Evolutionary conservation across 2,329 filamentous ascomycete species (phyloP), one percentile per base, ranked within the genome.

Genomic region (Phaeosphaeria sp.): DNA sequence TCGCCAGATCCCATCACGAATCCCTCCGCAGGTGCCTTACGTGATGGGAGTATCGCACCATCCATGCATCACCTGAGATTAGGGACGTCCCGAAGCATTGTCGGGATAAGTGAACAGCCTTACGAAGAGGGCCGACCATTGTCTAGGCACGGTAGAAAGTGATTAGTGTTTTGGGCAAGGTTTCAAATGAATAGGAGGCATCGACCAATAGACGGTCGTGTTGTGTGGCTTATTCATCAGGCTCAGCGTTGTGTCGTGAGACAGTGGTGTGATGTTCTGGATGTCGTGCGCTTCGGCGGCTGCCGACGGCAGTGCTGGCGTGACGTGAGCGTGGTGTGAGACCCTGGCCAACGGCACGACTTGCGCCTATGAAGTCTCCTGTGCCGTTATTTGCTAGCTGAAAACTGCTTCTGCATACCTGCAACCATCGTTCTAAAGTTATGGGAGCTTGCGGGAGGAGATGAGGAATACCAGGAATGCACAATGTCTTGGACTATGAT

Each of bases 231-330:
- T 27, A 15, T 41, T 44, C 30, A 41, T 44, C 55, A n/a, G 17
- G 42, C 42, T 46, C 50, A 46, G 50, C 27, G 21, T 39, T 53
- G 50, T 18, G 54, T 68, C 57, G 62, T 17, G 56, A 63, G 67
- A 71, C 23, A 51, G 64, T 72, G 69, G 68, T 67, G 68, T 71
- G 68, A 71, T 60, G 42, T 48, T 58, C 52, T 46, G 43, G 41
- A 48, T 18, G 39, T n/a, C n/a, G 44, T 55, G 54, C 55, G 54
- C 46, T 44, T 56, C 67, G 68, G 68, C 66, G 58, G 33, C 50
- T 43, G 55, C 66, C 63, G 66, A 62, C 52, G 60, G 36, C 36
- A 39, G 3, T 17, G 36, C 36, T 39, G 36, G 36, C 36, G 36
- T 55, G 52, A 58, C 20, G 17, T 33, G 48, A 49, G 18, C 23